A percentile compares a stretch with the other conserved stretches of the same genome.
These are phyloP conservation scores for Diutina pseudorugosa DNA, from an alignment of 1,139 yeast species.

Conservation along the genomic window DNA sequence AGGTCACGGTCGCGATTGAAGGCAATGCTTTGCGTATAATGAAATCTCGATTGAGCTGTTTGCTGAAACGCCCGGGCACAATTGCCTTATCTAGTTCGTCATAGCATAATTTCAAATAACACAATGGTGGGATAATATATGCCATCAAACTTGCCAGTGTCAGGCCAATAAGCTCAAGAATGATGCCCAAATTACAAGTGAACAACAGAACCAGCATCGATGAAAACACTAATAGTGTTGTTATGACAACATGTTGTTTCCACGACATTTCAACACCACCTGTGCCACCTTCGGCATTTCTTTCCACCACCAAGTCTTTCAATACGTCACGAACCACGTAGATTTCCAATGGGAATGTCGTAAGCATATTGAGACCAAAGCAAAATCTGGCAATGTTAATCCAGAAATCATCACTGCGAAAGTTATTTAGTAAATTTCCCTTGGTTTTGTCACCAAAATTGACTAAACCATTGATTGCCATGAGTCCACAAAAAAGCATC, in stretches of 20 bases:
- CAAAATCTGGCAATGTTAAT: slow-evolving; percentile 83
- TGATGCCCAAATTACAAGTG: slow-evolving; percentile 83
- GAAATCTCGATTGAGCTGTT: slow-evolving; percentile 14
- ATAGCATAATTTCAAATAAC: slow-evolving; percentile 57
- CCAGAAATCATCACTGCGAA: slow-evolving; percentile 57
- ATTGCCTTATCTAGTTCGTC: slow-evolving; percentile 29
- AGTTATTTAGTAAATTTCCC: slow-evolving; percentile 81
- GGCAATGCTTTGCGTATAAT: slow-evolving; percentile 30
- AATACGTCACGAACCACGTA: slow-evolving; percentile 84
- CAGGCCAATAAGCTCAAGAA: slow-evolving; percentile 82
- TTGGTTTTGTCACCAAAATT: slow-evolving; percentile 69
- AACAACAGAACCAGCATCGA: slow-evolving; percentile 69
- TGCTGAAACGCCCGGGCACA: slow-evolving; percentile 13
- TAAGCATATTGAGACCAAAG: slow-evolving; percentile 88
- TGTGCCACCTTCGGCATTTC: slow-evolving; percentile 12
- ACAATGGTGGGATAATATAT: slow-evolving; percentile 79
- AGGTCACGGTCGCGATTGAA: slow-evolving; percentile 46
- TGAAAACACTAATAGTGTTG: slow-evolving; percentile 50
- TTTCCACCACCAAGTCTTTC: slow-evolving; percentile 41
- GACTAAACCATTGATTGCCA: slow-evolving; percentile 73
- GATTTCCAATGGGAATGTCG: slow-evolving; percentile 84
- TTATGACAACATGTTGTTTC: slow-evolving; percentile 49
- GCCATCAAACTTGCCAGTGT: slow-evolving; percentile 92
- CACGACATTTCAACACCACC: slow-evolving; percentile 30
- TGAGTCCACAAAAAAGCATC: slow-evolving; percentile 62